Evolutionary conservation across 2,329 filamentous ascomycete genomes (phyloP), one percentile per base, ranked within the genome.

Genomic region (Lomentospora prolificans): DNA sequence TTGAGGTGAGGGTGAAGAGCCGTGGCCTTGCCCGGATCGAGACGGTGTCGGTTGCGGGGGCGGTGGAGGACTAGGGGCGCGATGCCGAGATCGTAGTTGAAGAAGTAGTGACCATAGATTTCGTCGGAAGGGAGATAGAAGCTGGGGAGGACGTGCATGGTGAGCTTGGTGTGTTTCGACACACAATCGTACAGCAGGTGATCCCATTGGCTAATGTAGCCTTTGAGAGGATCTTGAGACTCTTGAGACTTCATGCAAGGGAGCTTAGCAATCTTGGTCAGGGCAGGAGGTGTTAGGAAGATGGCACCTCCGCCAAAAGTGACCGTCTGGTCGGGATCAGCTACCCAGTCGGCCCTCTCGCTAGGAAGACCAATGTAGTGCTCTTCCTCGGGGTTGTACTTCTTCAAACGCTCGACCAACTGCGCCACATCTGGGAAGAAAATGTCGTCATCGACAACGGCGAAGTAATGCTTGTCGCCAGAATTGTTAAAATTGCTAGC

Each of bases 241-340:
- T 57, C 51, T 27, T 61, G 25, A 24, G 53, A 6, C 17, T 66
- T 64, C 10, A 71, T 62, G 56, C 75, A 78, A 0, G 71, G 62
- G 2, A 76, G 63, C 8, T 65, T 61, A 0, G 70, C 65, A 1
- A 74, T 61, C 3, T 58, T 60, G 2, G 63, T 62, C 1, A 74
- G 60, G 24, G 73, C 69, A 3, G 64, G 57, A 0, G 64, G 63
- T 0, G 71, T 73, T 51, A 77, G 61, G 51, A 77, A 68, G 3
- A 77, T 63, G 1, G 70, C 73, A 3, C 73, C 74, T 36, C 75
- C 75, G 8, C 75, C 75, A 56, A 70, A 71, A 0, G 73, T 75
- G 3, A 70, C 67, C 25, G 68, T 65, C 55, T 65, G 65, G 25
- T 69, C 70, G 14, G 67, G 65, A 8, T 69, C 62, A 25, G 61